A percentile compares a stretch with the other conserved stretches of the same genome.
phyloP scores from a whole-genome alignment of 1,284 basidiomycete genomes.

The Mycena sp. region DNA sequence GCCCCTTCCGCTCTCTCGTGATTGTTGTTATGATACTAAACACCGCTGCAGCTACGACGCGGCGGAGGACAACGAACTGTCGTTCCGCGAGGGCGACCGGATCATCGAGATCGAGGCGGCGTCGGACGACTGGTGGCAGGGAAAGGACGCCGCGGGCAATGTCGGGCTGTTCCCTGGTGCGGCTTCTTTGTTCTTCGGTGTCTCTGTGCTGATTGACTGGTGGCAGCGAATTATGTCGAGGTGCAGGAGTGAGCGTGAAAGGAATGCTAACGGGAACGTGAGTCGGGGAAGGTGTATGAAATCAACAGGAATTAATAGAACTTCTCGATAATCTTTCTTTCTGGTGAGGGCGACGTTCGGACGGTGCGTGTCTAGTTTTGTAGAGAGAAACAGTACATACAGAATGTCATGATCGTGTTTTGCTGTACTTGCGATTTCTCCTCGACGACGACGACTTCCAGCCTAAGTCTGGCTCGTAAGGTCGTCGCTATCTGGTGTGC shows the following conservation, averaged over 20 bases:
- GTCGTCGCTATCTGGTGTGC: no score
- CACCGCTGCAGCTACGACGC: conserved; percentile 74
- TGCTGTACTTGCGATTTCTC: no score
- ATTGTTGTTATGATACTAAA: conserved; percentile 7
- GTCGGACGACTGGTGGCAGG: conserved; percentile 92
- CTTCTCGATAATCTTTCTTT: no score
- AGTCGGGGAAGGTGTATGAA: no score
- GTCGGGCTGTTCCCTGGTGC: conserved; percentile 87
- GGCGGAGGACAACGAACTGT: conserved; percentile 89
- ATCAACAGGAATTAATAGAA: no score
- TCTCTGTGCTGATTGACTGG: background rate
- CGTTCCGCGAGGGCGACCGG: conserved; percentile 83
- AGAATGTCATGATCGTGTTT: no score
- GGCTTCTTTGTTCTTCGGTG: conserved; percentile 38
- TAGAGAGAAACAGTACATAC: no score
- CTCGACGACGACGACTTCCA: no score
- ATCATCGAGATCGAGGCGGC: conserved; percentile 79
- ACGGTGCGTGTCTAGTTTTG: no score
- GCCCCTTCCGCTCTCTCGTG: background rate
- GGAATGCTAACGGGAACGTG: no score
- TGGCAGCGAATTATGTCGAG: conserved; percentile 68
- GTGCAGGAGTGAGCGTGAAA: conserved; percentile 57
- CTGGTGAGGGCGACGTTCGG: no score
- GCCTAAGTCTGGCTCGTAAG: no score
- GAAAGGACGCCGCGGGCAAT: conserved; percentile 67